Evolutionary conservation across 352 stramenopile genomes (phyloP).

Genomic region (Pythium dissotocum): DNA sequence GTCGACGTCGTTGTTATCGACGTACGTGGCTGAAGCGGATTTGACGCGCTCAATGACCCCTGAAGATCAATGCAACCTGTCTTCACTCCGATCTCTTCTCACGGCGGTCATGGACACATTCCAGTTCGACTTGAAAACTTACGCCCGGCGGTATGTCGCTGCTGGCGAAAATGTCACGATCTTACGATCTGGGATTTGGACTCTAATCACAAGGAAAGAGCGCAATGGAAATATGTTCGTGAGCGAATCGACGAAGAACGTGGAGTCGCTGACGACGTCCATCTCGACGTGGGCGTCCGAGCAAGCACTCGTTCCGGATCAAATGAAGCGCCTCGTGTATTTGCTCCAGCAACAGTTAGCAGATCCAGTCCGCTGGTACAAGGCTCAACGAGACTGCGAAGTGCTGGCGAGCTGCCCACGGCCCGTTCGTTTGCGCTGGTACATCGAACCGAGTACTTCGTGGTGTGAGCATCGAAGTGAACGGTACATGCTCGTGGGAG

Average conservation of each 20-base stretch:
- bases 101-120: conserved; percentile 9
- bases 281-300: not conserved
- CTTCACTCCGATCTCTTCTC: conserved; percentile 9
- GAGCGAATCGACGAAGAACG: conserved; percentile 1
- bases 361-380: conserved; percentile 22
- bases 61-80: not conserved
- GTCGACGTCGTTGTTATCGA: not conserved
- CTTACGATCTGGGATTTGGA: conserved; percentile 9
- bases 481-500: conserved; percentile 26
- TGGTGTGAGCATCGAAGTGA: conserved; percentile 11
- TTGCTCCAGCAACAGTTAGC: conserved; percentile 5
- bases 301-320: not conserved
- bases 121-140: conserved; percentile 17
- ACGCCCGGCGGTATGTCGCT: conserved; percentile 11
- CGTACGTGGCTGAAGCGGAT: not conserved
- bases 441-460: conserved; percentile 16
- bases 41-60: conserved; percentile 1
- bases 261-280: not conserved
- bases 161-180: conserved; percentile 14
- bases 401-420: conserved; percentile 3
- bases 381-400: conserved; percentile 19
- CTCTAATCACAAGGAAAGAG: conserved; percentile 9
- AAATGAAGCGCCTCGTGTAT: not conserved
- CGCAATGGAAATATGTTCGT: not conserved
- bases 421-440: conserved; percentile 22